Conservation (phyloP, 2,329 filamentous ascomycete genomes). For the Venturia effusa region DNA sequence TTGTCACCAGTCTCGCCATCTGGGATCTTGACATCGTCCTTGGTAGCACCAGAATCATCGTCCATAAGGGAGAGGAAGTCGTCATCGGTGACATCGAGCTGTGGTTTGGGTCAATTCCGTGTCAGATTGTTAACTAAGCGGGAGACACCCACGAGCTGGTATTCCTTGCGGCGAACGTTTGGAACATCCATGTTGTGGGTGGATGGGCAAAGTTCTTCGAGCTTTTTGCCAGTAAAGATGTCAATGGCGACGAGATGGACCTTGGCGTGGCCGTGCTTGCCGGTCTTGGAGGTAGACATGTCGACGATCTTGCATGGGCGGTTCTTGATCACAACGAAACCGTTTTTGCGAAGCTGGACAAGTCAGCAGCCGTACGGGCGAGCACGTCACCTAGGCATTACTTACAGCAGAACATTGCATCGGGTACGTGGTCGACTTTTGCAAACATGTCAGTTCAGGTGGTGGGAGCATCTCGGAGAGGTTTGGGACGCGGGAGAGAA, state of each 20-base stretch:
- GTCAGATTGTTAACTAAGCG: not conserved
- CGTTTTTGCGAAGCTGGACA: slow-evolving; percentile 82
- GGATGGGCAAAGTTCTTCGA: slow-evolving; percentile 96
- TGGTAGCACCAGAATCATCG: slow-evolving; percentile 64
- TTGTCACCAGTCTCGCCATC: slow-evolving; percentile 81
- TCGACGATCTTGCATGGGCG: slow-evolving; percentile 99
- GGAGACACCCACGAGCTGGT: slow-evolving; percentile 71
- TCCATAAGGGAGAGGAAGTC: slow-evolving; percentile 90
- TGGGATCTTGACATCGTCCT: slow-evolving; percentile 91
- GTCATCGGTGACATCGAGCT: slow-evolving; percentile 91
- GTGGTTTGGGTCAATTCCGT: not conserved
- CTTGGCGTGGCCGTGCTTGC: slow-evolving; percentile 99
- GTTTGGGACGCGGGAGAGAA: not conserved
- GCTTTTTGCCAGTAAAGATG: slow-evolving; percentile 99
- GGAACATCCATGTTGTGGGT: slow-evolving; percentile 98
- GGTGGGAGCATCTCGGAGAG: not conserved
- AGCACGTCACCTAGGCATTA: not conserved
- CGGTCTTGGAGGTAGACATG: slow-evolving; percentile 99
- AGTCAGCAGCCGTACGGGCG: not conserved
- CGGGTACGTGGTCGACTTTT: slow-evolving; percentile 68
- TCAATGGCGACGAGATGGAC: slow-evolving; percentile 96
- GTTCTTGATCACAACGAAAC: slow-evolving; percentile 95
- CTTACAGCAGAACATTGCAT: slow-evolving; percentile 89
- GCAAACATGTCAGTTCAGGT: slow-evolving; percentile 10
- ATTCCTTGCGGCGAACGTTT: slow-evolving; percentile 82